These are phyloP conservation scores for Moniliophthora roreri DNA, from an alignment of 1,284 basidiomycete species.

Conservation along the genomic window DNA sequence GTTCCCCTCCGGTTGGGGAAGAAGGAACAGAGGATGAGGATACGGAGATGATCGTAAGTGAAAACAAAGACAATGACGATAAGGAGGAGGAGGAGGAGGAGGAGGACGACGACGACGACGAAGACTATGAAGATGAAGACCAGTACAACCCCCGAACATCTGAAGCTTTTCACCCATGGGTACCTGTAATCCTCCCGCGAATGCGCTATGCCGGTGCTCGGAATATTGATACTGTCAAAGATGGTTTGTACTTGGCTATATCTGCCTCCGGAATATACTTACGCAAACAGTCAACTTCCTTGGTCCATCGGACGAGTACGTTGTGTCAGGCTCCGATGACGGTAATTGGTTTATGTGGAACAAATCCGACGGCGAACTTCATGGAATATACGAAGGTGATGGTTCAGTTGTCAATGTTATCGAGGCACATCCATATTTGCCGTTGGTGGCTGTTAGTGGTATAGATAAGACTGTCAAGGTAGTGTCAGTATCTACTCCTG, in stretches of 20 bases:
- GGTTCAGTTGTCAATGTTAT: slow-evolving; percentile 83
- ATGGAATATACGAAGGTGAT: slow-evolving; percentile 85
- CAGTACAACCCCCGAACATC: slow-evolving; percentile 31
- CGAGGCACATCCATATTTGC: slow-evolving; percentile 80
- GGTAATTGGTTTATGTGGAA: slow-evolving; percentile 86
- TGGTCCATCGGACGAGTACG: slow-evolving; percentile 74
- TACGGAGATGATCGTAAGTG: slow-evolving; percentile 19
- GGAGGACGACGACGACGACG: slow-evolving; percentile 25
- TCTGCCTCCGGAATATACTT: neutral
- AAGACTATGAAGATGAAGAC: slow-evolving; percentile 34
- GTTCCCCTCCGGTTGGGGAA: slow-evolving; percentile 12
- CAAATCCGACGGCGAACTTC: slow-evolving; percentile 63
- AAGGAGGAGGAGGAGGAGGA: slow-evolving; percentile 22
- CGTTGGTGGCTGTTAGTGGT: slow-evolving; percentile 84
- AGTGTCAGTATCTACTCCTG: slow-evolving; percentile 15
- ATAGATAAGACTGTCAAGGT: slow-evolving; percentile 91
- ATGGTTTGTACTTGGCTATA: slow-evolving; percentile 54
- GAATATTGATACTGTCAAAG: slow-evolving; percentile 89
- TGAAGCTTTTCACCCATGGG: slow-evolving; percentile 29
- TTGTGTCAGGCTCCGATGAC: slow-evolving; percentile 90
- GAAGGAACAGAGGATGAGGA: slow-evolving; percentile 18
- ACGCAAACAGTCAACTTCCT: slow-evolving; percentile 73
- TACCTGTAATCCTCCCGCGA: slow-evolving; percentile 72
- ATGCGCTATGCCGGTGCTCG: slow-evolving; percentile 70
- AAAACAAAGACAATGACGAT: slow-evolving; percentile 23